Evolutionary conservation across 2,329 filamentous ascomycete genomes (phyloP).

Genomic region (Orbilia blumenaviensis): DNA sequence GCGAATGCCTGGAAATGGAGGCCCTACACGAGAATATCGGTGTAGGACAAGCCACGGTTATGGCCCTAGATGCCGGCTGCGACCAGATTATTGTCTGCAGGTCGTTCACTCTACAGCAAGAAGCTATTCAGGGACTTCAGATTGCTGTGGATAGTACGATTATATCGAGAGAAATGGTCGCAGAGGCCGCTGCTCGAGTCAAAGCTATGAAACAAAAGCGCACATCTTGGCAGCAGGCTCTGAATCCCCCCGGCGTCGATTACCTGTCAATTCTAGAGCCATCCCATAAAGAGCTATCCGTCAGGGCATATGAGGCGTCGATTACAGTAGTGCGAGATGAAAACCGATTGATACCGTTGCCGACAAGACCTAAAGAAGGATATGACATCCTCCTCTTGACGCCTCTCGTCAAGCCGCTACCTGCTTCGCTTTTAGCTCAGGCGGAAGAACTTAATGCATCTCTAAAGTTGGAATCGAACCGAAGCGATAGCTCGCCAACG

Average conservation of each 20-base stretch:
- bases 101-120: slow-evolving; percentile 48
- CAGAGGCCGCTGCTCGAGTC: slow-evolving; percentile 80
- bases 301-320: slow-evolving; percentile 86
- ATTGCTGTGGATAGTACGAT: slow-evolving; percentile 90
- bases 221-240: slow-evolving; percentile 88
- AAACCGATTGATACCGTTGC: slow-evolving; percentile 78
- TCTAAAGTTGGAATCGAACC: slow-evolving; percentile 28
- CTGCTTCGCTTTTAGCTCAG: slow-evolving; percentile 48
- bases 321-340: slow-evolving; percentile 93
- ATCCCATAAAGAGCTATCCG: slow-evolving; percentile 81
- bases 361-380: slow-evolving; percentile 59
- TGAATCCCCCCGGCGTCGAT: slow-evolving; percentile 81
- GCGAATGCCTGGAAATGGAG: slow-evolving; percentile 96
- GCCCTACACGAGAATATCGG: slow-evolving; percentile 93
- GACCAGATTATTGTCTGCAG: slow-evolving; percentile 88
- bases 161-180: slow-evolving; percentile 80
- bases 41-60: slow-evolving; percentile 95
- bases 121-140: slow-evolving; percentile 77
- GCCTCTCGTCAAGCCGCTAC: slow-evolving; percentile 66
- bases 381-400: slow-evolving; percentile 66
- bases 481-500: slow-evolving; percentile 65
- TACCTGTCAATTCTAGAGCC: slow-evolving; percentile 81
- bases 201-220: slow-evolving; percentile 84
- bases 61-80: slow-evolving; percentile 96
- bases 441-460: slow-evolving; percentile 27